Evolutionary conservation across 331 rosid species (phyloP), one percentile per base, ranked within the genome.

Genomic region (Pyracantha coccinea): DNA sequence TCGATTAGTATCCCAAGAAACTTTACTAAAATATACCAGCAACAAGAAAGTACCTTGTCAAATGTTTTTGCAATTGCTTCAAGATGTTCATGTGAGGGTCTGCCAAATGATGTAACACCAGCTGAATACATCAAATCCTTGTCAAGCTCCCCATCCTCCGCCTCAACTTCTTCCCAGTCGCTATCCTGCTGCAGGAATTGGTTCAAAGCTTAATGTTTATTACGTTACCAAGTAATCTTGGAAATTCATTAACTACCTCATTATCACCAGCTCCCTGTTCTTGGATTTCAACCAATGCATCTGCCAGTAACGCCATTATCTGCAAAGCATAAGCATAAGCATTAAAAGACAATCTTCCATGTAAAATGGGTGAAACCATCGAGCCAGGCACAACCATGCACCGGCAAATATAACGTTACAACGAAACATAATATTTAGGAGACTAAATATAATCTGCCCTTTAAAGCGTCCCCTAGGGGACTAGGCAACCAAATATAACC

Each of bases 141-240:
- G 69, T 88, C 92, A 59, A 83, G 73, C 71, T 81, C 91, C 44
- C 38, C 71, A 55, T 77, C 85, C 66, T 80, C 89, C 1, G 84
- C 83, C 77, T 82, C 85, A 78, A 84, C 79, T 83, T 94, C 98
- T 89, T 94, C 97, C 98, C 98, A 91, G 75, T 91, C 97, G 75
- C 92, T 86, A 71, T 88, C 98, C 98, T 91, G 95, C 61, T 53
- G 65, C 66, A 73, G 66, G 61, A 76, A 69, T 73, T 41, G 21
- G 8, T 44, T 28, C 28, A 23, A 55, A 33, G 33, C 66, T 58
- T 72, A 31, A 68, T 55, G 69, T n/a, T 78, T 71, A 57, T 65
- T 69, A 67, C 8, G 47, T 50, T 63, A 11, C 71, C 15, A 44
- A 53, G 62, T 67, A 80, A 17, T n/a, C 61, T 54, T 13, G 35